Evolutionary conservation across 306 rosid species (phyloP), one percentile per base, ranked within the genome.

Genomic region (Echinosophora koreensis): DNA sequence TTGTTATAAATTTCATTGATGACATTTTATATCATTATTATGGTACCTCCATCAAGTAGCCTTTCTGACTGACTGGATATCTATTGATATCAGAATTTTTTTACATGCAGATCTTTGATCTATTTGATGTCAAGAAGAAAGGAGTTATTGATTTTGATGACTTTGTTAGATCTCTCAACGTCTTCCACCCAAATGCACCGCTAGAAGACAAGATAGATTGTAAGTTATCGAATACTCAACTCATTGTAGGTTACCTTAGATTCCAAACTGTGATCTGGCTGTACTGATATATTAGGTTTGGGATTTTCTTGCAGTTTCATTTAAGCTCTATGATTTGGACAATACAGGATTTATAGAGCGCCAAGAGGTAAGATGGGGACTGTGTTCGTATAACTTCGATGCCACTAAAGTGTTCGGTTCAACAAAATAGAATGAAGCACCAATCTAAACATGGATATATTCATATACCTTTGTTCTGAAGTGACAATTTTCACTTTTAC

Each of bases 101-200:
- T 27, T 59, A 52, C 65, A 0, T 82, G 89, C 91, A 95, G 99
- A 84, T 95, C 75, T 95, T 95, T 81, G 97, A 92, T 79, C 84
- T 95, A 47, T 95, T 95, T 75, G 99, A 95, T 73, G 95, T 92
- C 60, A 93, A 90, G 84, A 78, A 46, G 77, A 92, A 82, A 81
- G 99, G 99, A 57, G 90, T 87, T 39, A 91, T 95, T 78, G 99
- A 95, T 77, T 95, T 95, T 54, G 94, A 84, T 39, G 99, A 95
- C 79, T 95, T 95, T 67, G 99, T 95, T 35, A 88, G 94, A 87
- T 85, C 99, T 72, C 96, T 95, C 77, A 87, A 88, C 67, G 95
- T 95, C 74, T 95, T 95, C 83, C 99, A 95, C 80, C 99, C 99
- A 62, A 95, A 95, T 84, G 95, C 90, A 56, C 82, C 97, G 1